Conservation (phyloP, 2,329 filamentous ascomycete species). For the Xylariaceae sp. region DNA sequence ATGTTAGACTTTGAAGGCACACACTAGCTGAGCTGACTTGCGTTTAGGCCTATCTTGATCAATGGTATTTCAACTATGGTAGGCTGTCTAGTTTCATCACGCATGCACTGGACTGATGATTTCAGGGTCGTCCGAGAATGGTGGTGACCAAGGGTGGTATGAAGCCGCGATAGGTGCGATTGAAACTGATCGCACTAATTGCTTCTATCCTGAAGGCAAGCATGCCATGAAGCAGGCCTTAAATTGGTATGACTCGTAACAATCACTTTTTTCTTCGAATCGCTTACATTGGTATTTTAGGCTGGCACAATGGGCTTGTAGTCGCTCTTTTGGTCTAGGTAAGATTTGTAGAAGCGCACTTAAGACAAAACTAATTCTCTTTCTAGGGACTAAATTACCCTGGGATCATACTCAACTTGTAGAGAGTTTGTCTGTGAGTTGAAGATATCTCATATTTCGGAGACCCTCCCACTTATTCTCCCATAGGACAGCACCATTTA, state of each 20-base stretch:
- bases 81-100: slow-evolving; percentile 52
- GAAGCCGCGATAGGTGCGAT: slow-evolving; percentile 75
- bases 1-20: not conserved
- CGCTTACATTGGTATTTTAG: slow-evolving; percentile 6
- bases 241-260: slow-evolving; percentile 59
- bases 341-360: not conserved
- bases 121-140: slow-evolving; percentile 19
- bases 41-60: slow-evolving; percentile 75
- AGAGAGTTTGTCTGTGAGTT: slow-evolving; percentile 72
- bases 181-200: slow-evolving; percentile 67
- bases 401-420: slow-evolving; percentile 93
- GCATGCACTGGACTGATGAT: slow-evolving; percentile 42
- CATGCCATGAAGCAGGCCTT: slow-evolving; percentile 84
- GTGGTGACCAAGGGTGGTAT: slow-evolving; percentile 64
- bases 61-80: slow-evolving; percentile 98
- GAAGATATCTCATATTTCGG: not conserved
- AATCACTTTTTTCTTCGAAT: not conserved
- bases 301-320: slow-evolving; percentile 96
- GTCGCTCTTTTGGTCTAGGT: slow-evolving; percentile 80
- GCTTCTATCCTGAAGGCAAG: slow-evolving; percentile 75
- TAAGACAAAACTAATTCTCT: slow-evolving; percentile 4
- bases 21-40: slow-evolving; percentile 3
- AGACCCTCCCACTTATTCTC: not conserved
- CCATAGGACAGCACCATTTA: slow-evolving; percentile 84
- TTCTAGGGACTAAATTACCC: slow-evolving; percentile 80